These are phyloP conservation scores for Blastomyces silverae DNA, from an alignment of 2,329 filamentous ascomycete species.

Conservation along the genomic window DNA sequence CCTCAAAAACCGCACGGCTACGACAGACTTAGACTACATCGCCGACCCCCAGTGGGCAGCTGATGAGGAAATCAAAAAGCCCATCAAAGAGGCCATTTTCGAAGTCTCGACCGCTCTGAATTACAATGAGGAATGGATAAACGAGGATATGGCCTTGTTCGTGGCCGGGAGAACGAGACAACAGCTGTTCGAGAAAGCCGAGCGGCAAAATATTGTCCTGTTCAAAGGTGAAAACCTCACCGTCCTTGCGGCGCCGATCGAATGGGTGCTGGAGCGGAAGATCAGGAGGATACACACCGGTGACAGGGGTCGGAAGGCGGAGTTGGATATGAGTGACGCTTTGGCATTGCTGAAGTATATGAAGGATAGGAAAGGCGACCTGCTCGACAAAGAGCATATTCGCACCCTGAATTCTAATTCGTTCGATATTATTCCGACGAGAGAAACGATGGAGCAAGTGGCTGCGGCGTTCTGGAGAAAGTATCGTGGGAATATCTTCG, in stretches of 20 bases:
- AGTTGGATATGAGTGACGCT: conserved; percentile 29
- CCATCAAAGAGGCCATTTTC: conserved; percentile 26
- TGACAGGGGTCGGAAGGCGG: conserved; percentile 23
- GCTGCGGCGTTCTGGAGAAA: conserved; percentile 26
- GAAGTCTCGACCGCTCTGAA: conserved; percentile 24
- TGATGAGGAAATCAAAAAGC: conserved; percentile 30
- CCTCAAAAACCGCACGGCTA: conserved; percentile 30
- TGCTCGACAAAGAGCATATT: conserved; percentile 26
- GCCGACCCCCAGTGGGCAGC: conserved; percentile 31
- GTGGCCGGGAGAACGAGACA: conserved; percentile 25
- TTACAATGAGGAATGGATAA: conserved; percentile 28
- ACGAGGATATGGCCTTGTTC: conserved; percentile 31
- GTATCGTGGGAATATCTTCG: conserved; percentile 26
- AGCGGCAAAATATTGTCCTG: conserved; percentile 30
- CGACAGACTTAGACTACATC: conserved; percentile 31
- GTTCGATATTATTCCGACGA: conserved; percentile 28
- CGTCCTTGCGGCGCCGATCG: conserved; percentile 31
- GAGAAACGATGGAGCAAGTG: conserved; percentile 27
- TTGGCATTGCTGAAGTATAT: conserved; percentile 29
- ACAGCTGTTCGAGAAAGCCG: conserved; percentile 27
- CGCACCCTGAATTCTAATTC: conserved; percentile 28
- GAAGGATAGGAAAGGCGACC: conserved; percentile 23
- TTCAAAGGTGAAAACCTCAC: conserved; percentile 28
- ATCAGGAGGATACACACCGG: conserved; percentile 28
- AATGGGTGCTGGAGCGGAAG: conserved; percentile 35